Percentiles rank a stretch among this genome's conserved stretches.
Evolutionary conservation across 2,329 filamentous ascomycete species (phyloP).

Genomic region (Pyricularia sp.): DNA sequence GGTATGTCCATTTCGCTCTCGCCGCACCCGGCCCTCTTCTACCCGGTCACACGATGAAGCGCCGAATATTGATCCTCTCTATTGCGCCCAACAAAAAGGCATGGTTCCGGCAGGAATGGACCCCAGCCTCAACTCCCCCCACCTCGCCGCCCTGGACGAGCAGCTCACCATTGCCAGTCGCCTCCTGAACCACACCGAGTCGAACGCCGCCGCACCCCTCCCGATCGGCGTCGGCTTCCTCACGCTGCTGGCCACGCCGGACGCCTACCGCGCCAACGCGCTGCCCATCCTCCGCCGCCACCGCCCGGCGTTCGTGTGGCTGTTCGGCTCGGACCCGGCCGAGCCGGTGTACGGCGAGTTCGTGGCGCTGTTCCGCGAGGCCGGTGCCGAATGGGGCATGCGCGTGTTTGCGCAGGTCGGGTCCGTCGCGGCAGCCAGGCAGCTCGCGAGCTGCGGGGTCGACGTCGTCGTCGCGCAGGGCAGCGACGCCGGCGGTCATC

Average conservation of each 20-base stretch:
- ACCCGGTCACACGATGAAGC: not conserved
- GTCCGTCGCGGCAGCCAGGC: slow-evolving; percentile 44
- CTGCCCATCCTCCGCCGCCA: slow-evolving; percentile 42
- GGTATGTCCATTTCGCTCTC: slow-evolving; percentile 17
- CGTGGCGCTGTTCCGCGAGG: slow-evolving; percentile 18
- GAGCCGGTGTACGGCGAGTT: not conserved
- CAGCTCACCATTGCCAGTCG: slow-evolving; percentile 19
- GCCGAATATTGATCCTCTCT: too few relatives aligned
- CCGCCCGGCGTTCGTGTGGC: slow-evolving; percentile 52
- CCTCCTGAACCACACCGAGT: slow-evolving; percentile 15
- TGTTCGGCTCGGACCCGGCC: slow-evolving; percentile 47
- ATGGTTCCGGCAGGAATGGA: slow-evolving; percentile 22
- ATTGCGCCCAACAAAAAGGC: slow-evolving; percentile 11
- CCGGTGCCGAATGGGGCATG: slow-evolving; percentile 22
- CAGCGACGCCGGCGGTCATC: slow-evolving; percentile 55
- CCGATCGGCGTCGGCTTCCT: slow-evolving; percentile 56
- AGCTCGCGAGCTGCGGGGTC: slow-evolving; percentile 34
- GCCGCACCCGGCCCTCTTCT: not conserved
- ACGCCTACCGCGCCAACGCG: slow-evolving; percentile 25
- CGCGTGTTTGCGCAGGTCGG: slow-evolving; percentile 46
- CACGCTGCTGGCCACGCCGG: slow-evolving; percentile 36
- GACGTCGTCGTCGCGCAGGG: slow-evolving; percentile 56
- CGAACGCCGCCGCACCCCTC: not conserved
- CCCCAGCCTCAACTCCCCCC: slow-evolving; percentile 20
- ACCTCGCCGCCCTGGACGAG: slow-evolving; percentile 19